A percentile compares a stretch with the other conserved stretches of the same genome.
These are phyloP conservation scores for Prunella vulgaris DNA, from an alignment of 257 asterid genomes.

Conservation along the genomic window DNA sequence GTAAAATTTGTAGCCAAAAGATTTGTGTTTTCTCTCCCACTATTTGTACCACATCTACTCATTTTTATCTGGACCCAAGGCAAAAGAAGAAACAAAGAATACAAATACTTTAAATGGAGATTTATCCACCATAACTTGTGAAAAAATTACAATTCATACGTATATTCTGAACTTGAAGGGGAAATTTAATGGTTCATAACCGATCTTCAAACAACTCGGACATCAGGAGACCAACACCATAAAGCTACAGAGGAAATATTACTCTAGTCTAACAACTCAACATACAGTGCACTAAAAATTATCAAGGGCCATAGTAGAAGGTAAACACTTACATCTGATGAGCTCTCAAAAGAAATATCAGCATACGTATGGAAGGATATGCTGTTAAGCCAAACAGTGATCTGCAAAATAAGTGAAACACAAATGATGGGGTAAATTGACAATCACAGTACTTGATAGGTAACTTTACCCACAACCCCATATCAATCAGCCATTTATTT, in stretches of 20 bases:
- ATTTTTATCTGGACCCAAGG: background rate
- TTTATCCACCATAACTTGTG: background rate
- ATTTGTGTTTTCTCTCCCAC: background rate
- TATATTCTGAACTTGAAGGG: background rate
- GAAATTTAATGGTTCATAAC: background rate
- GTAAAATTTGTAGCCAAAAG: constrained; percentile 1
- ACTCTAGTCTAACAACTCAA: constrained; percentile 1
- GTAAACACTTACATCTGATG: constrained; percentile 67
- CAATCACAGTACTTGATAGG: background rate
- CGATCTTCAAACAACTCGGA: background rate
- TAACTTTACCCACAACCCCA: background rate
- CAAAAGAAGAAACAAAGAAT: background rate
- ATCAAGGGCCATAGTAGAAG: constrained; percentile 3
- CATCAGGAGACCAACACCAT: constrained; percentile 4
- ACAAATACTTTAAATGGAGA: background rate
- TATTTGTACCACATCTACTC: background rate
- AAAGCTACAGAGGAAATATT: constrained; percentile 10
- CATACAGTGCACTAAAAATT: background rate
- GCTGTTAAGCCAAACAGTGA: constrained; percentile 81
- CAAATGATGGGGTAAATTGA: background rate
- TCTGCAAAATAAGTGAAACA: constrained; percentile 47
- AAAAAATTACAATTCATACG: background rate
- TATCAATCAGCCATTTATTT: background rate
- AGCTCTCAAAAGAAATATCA: constrained; percentile 71
- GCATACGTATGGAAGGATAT: constrained; percentile 79